Evolutionary conservation across 768 basidiomycete genomes (phyloP).

Genomic region (Lentinula guzmanii): DNA sequence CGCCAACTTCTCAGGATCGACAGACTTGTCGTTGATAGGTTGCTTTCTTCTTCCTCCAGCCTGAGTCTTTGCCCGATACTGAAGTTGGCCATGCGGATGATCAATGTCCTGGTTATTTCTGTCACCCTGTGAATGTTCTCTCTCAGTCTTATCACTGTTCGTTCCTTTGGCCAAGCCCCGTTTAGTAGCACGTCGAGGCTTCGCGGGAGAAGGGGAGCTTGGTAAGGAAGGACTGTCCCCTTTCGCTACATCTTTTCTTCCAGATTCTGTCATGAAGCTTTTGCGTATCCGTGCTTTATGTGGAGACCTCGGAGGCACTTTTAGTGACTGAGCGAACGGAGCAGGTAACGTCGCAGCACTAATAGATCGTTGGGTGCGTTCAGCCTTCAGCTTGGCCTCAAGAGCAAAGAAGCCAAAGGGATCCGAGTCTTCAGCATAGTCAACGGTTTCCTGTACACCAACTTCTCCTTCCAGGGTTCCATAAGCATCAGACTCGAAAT

Average conservation of each 20-base stretch:
- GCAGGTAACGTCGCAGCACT: background rate
- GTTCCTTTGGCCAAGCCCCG: background rate
- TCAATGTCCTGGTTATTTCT: background rate
- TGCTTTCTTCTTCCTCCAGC: background rate
- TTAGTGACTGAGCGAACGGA: background rate
- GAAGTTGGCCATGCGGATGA: background rate
- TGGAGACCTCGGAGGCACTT: constrained; percentile 2
- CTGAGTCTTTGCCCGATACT: background rate
- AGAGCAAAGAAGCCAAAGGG: constrained; percentile 55
- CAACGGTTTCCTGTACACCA: constrained; percentile 1
- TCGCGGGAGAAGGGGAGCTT: constrained; percentile 8
- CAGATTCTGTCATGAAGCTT: background rate
- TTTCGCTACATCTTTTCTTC: background rate
- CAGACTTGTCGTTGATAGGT: background rate
- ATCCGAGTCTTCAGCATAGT: constrained; percentile 27
- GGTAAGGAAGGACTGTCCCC: background rate
- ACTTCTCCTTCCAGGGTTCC: constrained; percentile 8
- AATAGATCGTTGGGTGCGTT: constrained; percentile 21
- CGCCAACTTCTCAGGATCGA: background rate
- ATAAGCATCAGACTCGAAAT: constrained; percentile 4
- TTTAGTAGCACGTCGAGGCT: constrained; percentile 2
- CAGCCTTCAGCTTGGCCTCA: constrained; percentile 42
- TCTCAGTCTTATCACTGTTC: background rate
- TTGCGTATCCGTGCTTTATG: constrained; percentile 6
- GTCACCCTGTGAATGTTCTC: background rate